These are phyloP conservation scores for Neofusicoccum kwambonambiense DNA, from an alignment of 2,329 filamentous ascomycete genomes.

Conservation along the genomic window DNA sequence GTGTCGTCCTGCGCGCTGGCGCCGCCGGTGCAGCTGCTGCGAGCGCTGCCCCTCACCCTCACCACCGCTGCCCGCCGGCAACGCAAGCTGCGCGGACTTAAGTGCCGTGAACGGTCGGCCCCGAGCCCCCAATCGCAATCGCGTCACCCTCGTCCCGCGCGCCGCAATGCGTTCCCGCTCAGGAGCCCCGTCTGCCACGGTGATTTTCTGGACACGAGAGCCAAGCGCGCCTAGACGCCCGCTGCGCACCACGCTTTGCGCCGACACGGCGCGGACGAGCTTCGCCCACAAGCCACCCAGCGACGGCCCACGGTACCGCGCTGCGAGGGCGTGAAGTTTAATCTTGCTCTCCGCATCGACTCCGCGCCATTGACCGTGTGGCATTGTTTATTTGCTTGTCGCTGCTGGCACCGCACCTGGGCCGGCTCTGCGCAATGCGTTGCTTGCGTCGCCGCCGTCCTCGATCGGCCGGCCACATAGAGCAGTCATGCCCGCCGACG, in stretches of 20 bases:
- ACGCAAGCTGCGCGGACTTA: neutral
- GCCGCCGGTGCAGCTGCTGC: neutral
- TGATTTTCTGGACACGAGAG: conserved; percentile 1
- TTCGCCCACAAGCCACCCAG: neutral
- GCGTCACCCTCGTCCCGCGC: neutral
- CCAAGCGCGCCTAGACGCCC: neutral
- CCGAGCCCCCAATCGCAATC: neutral
- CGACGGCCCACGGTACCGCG: neutral
- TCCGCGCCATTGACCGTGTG: neutral
- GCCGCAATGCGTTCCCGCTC: neutral
- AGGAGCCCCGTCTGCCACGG: neutral
- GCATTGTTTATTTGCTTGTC: neutral
- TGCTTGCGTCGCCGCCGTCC: neutral
- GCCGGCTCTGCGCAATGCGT: neutral
- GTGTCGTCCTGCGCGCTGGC: neutral
- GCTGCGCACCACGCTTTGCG: neutral
- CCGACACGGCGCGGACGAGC: neutral
- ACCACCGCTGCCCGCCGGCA: neutral
- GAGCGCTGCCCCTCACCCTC: neutral
- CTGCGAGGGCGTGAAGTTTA: neutral
- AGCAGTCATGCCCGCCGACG: neutral
- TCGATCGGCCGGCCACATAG: neutral
- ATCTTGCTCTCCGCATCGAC: neutral
- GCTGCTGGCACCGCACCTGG: neutral
- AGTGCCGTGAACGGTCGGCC: neutral